phyloP scores from a whole-genome alignment of 2,329 filamentous ascomycete species.

The Piedraia hortae region DNA sequence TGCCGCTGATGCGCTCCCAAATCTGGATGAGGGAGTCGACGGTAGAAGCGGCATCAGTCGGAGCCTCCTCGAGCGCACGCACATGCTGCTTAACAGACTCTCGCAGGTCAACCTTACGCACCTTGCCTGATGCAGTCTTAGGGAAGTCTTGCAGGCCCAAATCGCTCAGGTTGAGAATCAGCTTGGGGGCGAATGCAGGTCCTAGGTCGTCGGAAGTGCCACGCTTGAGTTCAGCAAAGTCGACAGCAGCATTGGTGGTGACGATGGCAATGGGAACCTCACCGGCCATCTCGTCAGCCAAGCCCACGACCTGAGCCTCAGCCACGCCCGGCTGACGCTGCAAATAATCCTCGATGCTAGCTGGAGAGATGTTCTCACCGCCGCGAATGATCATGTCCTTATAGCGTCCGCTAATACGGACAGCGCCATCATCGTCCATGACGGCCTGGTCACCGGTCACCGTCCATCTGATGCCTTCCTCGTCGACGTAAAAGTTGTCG shows the following conservation, averaged over 20 bases:
- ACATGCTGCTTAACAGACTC: no score
- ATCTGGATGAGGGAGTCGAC: slow-evolving; percentile 9
- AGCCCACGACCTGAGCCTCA: slow-evolving; percentile 59
- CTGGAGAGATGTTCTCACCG: slow-evolving; percentile 84
- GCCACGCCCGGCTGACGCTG: slow-evolving; percentile 41
- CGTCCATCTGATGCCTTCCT: slow-evolving; percentile 48
- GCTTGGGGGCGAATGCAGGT: background rate
- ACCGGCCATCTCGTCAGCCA: slow-evolving; percentile 58
- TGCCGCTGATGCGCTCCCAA: slow-evolving; percentile 10
- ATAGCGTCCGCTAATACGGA: slow-evolving; percentile 69
- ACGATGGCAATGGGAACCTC: slow-evolving; percentile 74
- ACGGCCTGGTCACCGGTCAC: slow-evolving; percentile 69
- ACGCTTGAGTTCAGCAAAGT: slow-evolving; percentile 36
- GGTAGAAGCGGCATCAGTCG: no score
- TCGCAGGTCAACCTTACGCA: slow-evolving; percentile 73
- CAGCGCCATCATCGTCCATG: slow-evolving; percentile 61
- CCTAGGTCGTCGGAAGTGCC: slow-evolving; percentile 26
- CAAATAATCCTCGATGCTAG: slow-evolving; percentile 76
- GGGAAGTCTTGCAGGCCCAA: slow-evolving; percentile 60
- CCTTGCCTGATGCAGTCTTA: slow-evolving; percentile 90
- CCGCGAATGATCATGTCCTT: slow-evolving; percentile 89
- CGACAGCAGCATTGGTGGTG: slow-evolving; percentile 21
- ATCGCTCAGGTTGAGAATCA: slow-evolving; percentile 50
- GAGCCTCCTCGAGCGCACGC: no score
- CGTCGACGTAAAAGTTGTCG: slow-evolving; percentile 34